Evolutionary conservation across 176 grass and related monocot genomes (phyloP).

Genomic region (Puccinellia tenuiflora): DNA sequence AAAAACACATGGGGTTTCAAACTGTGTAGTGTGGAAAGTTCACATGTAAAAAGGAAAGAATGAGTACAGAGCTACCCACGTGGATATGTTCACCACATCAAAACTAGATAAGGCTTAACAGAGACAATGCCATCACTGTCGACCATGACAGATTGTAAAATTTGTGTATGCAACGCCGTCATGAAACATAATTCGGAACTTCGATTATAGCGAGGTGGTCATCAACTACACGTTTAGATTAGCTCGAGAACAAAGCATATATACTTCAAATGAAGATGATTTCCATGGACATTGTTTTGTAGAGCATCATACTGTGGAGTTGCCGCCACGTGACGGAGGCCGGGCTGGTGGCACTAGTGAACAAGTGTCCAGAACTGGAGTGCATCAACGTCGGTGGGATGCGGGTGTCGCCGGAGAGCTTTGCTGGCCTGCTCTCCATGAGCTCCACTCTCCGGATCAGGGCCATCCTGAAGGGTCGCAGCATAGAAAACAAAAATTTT

Average conservation of each 20-base stretch:
- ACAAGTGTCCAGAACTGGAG: conserved; percentile 63
- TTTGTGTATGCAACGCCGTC: background rate
- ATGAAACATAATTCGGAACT: background rate
- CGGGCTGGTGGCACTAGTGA: conserved; percentile 70
- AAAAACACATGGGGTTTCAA: too few relatives aligned
- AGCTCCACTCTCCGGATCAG: conserved; percentile 74
- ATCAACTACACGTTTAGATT: background rate
- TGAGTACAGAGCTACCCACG: background rate
- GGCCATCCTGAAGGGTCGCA: too few relatives aligned
- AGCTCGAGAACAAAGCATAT: background rate
- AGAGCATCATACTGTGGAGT: conserved; percentile 90
- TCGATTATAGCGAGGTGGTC: background rate
- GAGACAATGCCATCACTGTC: background rate
- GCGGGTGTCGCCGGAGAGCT: conserved; percentile 71
- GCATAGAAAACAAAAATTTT: too few relatives aligned
- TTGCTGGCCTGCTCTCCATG: conserved; percentile 54
- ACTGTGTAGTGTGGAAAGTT: background rate
- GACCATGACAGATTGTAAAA: background rate
- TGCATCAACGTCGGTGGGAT: conserved; percentile 89
- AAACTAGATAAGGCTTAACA: background rate
- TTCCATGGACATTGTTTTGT: background rate
- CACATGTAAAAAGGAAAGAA: background rate
- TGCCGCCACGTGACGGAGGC: conserved; percentile 80
- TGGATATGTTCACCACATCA: background rate
- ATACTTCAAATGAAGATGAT: background rate